Base-by-base conservation (phyloP, 2,329 filamentous ascomycete species). In the Trichoderma pleuroti region DNA sequence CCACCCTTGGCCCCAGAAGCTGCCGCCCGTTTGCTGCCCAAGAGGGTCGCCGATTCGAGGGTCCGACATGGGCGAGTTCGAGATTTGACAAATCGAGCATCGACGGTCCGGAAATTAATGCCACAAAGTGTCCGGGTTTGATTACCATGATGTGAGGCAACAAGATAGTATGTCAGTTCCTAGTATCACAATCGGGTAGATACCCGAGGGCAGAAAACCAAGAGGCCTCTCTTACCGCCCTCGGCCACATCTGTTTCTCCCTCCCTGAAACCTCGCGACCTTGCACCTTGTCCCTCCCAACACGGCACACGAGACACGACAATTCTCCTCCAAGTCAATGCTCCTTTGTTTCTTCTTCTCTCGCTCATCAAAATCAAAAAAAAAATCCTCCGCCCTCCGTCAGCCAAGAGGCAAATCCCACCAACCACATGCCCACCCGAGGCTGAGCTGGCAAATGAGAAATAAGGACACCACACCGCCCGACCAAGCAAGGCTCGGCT, bases 11-110 rank as follows among this genome's bases (percentile, higher is more conserved):
- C 52, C n/a, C 64, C 52, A 65, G 32, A 32, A 36, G 54, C 54
- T 59, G n/a, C 49, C 52, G 64, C 64, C 34, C 54, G 52, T 68
- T 68, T 68, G 66, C 56, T 68, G 66, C 66, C 66, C 66, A 61
- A 68, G 56, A 61, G 56, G 56, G 66, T 61, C 66, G 28, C 56
- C 39, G 66, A 68, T 68, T 60, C 56, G 66, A 68, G 66, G 34
- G n/a, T 34, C 32, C 32, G 56, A 59, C 56, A 59, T 34, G 28
- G 61, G 11, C 36, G 11, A 18, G 60, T 59, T 68, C 28, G 64
- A 30, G 49, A 57, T 32, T 49, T 32, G 64, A 59, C 64, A 32
- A 28, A 24, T 21, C 24, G 24, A 14, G 34, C 8, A 16, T 3
- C 36, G 36, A 39, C 24, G 12, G 18, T 3, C 26, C 26, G n/a